phyloP scores from a whole-genome alignment of 2,329 filamentous ascomycete species.

The Fusarium musae region DNA sequence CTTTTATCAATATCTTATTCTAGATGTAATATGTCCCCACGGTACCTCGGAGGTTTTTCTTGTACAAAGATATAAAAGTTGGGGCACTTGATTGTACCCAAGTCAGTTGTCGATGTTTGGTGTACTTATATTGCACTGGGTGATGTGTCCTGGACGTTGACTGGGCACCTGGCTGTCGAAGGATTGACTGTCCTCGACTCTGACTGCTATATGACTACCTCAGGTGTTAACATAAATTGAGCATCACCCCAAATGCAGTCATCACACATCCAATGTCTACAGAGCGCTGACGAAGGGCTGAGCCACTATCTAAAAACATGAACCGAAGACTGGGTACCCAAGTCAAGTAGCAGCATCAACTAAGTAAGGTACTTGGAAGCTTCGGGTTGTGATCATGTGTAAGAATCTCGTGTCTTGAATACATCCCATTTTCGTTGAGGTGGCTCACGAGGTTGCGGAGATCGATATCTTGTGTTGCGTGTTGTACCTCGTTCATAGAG shows the following conservation, averaged over 20 bases:
- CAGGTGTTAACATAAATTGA: background rate
- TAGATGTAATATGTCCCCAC: background rate
- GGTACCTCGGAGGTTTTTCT: too few relatives aligned
- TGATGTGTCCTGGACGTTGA: background rate
- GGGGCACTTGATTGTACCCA: background rate
- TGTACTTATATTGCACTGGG: background rate
- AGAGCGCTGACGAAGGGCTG: background rate
- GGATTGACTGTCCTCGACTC: background rate
- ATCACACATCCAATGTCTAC: background rate
- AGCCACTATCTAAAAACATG: conserved; percentile 13
- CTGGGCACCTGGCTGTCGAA: too few relatives aligned
- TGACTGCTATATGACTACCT: background rate
- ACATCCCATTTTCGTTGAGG: background rate
- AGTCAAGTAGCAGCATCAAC: background rate
- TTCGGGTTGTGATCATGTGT: conserved; percentile 18
- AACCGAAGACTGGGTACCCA: background rate
- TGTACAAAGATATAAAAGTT: too few relatives aligned
- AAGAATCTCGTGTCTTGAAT: conserved; percentile 14
- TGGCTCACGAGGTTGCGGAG: conserved; percentile 23
- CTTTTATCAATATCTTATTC: background rate
- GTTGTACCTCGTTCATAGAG: background rate
- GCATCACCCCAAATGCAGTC: conserved; percentile 1
- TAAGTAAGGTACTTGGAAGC: background rate
- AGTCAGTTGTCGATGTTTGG: background rate
- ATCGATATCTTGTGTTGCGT: conserved; percentile 2